Evolutionary conservation across 352 stramenopile genomes (phyloP).

Genomic region (Blastocystis sp.): DNA sequence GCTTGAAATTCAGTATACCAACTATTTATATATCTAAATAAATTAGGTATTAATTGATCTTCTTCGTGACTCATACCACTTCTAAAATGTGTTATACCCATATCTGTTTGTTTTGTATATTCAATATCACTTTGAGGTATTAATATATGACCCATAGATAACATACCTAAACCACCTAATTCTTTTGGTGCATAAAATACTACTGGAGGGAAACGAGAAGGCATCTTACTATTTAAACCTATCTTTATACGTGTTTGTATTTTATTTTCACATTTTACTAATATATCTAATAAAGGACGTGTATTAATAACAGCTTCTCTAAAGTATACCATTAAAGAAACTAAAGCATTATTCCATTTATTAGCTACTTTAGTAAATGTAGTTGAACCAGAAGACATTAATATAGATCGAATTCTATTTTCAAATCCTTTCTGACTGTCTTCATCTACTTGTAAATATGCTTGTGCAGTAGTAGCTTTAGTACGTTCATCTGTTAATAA

Average conservation of each 20-base stretch:
- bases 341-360: slow-evolving; percentile 80
- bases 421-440: slow-evolving; percentile 82
- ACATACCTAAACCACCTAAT: slow-evolving; percentile 90
- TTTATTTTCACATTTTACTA: slow-evolving; percentile 99
- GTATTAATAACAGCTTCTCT: slow-evolving; percentile 95
- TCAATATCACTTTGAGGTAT: slow-evolving; percentile 95
- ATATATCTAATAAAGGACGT: slow-evolving; percentile 91
- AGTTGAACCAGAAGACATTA: slow-evolving; percentile 95
- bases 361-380: slow-evolving; percentile 99
- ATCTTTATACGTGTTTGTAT: slow-evolving; percentile 99
- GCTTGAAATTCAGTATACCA: slow-evolving; percentile 97
- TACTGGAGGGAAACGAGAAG: slow-evolving; percentile 86
- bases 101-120: slow-evolving; percentile 96
- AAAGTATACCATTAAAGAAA: slow-evolving; percentile 95
- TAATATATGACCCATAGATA: slow-evolving; percentile 97
- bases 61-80: slow-evolving; percentile 77
- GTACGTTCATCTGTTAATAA: slow-evolving; percentile 96
- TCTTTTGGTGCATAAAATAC: slow-evolving; percentile 99
- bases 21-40: slow-evolving; percentile 94
- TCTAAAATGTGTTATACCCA: slow-evolving; percentile 95
- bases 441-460: slow-evolving; percentile 81
- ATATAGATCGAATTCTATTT: slow-evolving; percentile 93
- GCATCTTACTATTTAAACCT: slow-evolving; percentile 98
- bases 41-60: slow-evolving; percentile 95
- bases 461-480: slow-evolving; percentile 95